Conservation (phyloP, 73 alveolate species). For the Strombidium stylifer region DNA sequence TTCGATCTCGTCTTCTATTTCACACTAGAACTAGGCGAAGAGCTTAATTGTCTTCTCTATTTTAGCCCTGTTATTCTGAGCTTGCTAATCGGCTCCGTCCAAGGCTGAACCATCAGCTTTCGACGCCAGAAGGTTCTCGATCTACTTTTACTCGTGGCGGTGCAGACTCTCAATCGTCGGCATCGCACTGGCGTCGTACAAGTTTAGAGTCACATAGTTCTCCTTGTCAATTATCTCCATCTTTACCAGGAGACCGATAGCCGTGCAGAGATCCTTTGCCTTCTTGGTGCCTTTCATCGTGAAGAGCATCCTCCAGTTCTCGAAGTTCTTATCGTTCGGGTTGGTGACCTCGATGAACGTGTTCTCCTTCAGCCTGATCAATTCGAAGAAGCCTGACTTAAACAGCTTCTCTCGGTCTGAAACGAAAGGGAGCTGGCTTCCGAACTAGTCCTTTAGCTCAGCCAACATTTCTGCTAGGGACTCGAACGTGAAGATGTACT, state of each 20-base stretch:
- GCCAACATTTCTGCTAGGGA: slow-evolving; percentile 27
- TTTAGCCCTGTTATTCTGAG: no score
- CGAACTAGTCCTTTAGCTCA: slow-evolving; percentile 19
- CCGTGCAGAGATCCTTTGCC: slow-evolving; percentile 18
- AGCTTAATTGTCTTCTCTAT: background rate
- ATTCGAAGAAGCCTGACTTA: background rate
- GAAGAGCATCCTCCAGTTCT: slow-evolving; percentile 11
- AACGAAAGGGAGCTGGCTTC: slow-evolving; percentile 27
- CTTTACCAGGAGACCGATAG: slow-evolving; percentile 22
- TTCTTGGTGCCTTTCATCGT: slow-evolving; percentile 47
- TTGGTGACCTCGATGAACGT: slow-evolving; percentile 13
- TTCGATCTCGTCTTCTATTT: slow-evolving; percentile 16
- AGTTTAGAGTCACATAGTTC: slow-evolving; percentile 25
- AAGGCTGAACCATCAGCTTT: no score
- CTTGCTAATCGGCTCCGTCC: no score
- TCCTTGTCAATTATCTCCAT: slow-evolving; percentile 28
- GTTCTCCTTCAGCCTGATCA: slow-evolving; percentile 11
- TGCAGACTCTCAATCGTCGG: slow-evolving; percentile 45
- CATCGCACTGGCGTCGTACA: slow-evolving; percentile 39
- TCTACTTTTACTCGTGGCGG: slow-evolving; percentile 7
- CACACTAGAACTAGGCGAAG: slow-evolving; percentile 4
- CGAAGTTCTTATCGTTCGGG: background rate
- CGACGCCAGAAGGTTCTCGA: no score
- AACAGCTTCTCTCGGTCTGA: slow-evolving; percentile 6
- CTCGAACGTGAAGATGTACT: slow-evolving; percentile 3